Evolutionary conservation across 2,329 filamentous ascomycete species (phyloP), one percentile per base, ranked within the genome.

Genomic region (Cordyceps militaris): DNA sequence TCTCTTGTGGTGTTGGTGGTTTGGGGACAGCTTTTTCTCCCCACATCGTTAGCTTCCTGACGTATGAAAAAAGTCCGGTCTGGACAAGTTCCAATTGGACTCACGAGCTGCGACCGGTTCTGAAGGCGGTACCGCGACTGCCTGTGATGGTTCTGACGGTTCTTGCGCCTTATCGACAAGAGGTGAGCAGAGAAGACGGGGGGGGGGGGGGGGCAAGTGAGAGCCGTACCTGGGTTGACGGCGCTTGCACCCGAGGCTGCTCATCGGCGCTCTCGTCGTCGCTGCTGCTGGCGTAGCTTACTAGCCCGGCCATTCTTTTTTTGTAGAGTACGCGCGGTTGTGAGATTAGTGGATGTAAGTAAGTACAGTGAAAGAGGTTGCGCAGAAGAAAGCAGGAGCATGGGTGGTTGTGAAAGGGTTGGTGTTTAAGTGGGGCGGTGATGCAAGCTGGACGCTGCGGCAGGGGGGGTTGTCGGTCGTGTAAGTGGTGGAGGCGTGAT

Each of bases 221-320:
- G 30, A 14, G 2, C 30, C 21, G 32, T 42, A 49, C 53, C 44
- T 40, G 53, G 23, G 42, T 34, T 21, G 30, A 2, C 5, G 44
- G n/a, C n/a, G 53, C 4, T 13, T 61, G 55, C 9, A 23, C 13
- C 13, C 40, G 53, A 19, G 43, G 16, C 53, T 54, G 47, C 23
- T 58, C 59, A 3, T 42, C 61, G 2, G 74, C 74, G 3, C 76
- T 73, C n/a, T 32, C 30, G 6, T 79, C 78, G 1, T 80, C 79
- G 44, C 79, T 77, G 57, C 78, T 81, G 63, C 79, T 81, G 14
- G 72, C 77, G 61, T 81, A 81, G 34, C 65, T 71, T 8, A 81
- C 79, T 13, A 81, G 72, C 1, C 72, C 76, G 46, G 71, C 72
- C 75, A 78, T 21, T 7, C 6, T 44, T 44, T 38, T 74, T 13